Percentiles rank a stretch among this genome's conserved stretches.
These are phyloP conservation scores for Rhododendron vialii DNA, from an alignment of 148 eudicot genomes.

Conservation along the genomic window DNA sequence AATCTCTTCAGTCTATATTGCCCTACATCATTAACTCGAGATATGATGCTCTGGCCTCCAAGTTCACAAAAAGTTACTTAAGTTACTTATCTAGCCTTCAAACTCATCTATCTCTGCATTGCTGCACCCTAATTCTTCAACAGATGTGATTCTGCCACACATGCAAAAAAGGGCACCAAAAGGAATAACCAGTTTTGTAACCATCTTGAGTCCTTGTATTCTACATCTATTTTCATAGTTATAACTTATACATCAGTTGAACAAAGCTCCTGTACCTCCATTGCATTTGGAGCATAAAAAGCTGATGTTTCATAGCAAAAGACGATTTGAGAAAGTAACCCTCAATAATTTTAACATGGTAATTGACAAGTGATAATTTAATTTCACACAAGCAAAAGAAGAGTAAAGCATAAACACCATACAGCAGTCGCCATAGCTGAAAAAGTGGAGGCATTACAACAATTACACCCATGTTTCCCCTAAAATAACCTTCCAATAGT, in stretches of 20 bases:
- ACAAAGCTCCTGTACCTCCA: neutral
- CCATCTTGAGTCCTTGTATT: neutral
- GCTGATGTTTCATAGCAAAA: neutral
- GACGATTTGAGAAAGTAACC: neutral
- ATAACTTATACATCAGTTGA: neutral
- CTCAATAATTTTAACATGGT: neutral
- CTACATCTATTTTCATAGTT: neutral
- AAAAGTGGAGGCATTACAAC: neutral
- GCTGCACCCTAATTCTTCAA: neutral
- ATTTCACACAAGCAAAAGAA: neutral
- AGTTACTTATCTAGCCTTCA: neutral
- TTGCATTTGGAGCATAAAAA: neutral
- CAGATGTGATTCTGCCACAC: neutral
- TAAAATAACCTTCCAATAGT: neutral
- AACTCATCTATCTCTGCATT: neutral
- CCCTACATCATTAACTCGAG: neutral
- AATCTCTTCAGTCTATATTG: neutral
- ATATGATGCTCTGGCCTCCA: neutral
- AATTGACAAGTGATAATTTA: neutral
- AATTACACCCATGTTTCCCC: neutral
- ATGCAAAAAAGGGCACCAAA: neutral
- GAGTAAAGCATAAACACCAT: neutral
- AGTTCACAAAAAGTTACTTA: neutral
- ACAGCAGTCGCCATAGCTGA: neutral
- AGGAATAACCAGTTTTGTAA: neutral